These are phyloP conservation scores for Pythium aquatile DNA, from an alignment of 352 stramenopile genomes.

Conservation along the genomic window DNA sequence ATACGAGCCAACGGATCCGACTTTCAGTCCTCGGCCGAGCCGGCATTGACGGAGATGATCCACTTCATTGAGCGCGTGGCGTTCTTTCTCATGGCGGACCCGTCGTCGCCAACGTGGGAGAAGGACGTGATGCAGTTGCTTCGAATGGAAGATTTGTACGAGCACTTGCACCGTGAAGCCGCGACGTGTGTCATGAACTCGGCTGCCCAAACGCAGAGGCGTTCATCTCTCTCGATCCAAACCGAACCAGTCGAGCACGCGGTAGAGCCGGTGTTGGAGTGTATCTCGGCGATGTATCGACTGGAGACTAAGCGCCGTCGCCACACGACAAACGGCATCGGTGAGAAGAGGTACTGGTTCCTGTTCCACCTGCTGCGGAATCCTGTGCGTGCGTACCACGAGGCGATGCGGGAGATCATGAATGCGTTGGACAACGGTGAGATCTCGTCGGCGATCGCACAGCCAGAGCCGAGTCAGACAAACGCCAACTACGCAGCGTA, in stretches of 20 bases:
- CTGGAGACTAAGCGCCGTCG: constrained; percentile 48
- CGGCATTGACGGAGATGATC: constrained; percentile 29
- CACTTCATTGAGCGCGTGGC: constrained; percentile 45
- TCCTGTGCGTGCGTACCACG: constrained; percentile 48
- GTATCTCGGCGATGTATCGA: constrained; percentile 45
- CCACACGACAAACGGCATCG: constrained; percentile 28
- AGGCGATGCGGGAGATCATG: constrained; percentile 20
- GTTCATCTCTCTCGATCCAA: not conserved
- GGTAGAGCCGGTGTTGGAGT: constrained; percentile 27
- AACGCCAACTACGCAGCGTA: constrained; percentile 11
- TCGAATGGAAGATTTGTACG: constrained; percentile 47
- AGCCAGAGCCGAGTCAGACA: not conserved
- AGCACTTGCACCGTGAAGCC: constrained; percentile 39
- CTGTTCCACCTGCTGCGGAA: constrained; percentile 44
- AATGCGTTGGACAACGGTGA: not conserved
- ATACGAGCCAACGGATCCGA: constrained; percentile 9
- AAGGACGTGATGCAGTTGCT: constrained; percentile 49
- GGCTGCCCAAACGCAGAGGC: not conserved
- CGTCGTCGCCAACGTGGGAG: constrained; percentile 37
- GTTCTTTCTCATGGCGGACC: constrained; percentile 39
- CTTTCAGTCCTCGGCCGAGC: not conserved
- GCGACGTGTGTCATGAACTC: constrained; percentile 8
- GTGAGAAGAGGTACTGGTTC: constrained; percentile 52
- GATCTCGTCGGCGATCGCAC: not conserved
- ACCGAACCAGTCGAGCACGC: not conserved